A percentile compares a stretch with the other conserved stretches of the same genome.
Evolutionary conservation across 2,329 filamentous ascomycete species (phyloP).

Genomic region (Monosporascus sp.): DNA sequence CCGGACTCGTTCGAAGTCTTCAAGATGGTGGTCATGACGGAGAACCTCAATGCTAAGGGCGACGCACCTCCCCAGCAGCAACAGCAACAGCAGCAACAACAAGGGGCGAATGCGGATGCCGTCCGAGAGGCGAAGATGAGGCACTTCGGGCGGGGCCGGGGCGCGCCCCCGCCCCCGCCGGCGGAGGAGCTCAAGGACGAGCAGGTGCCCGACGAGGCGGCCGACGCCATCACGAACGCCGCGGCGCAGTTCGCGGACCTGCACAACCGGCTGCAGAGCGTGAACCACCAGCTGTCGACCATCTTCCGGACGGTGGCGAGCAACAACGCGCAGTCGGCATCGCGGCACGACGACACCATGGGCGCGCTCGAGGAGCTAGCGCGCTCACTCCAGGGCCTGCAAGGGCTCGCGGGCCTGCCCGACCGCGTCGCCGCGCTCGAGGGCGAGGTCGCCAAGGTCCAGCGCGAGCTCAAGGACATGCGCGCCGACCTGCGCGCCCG

Average conservation of each 20-base stretch:
- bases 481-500: conserved; percentile 48
- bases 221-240: conserved; percentile 44
- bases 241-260: conserved; percentile 73
- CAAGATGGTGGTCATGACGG: conserved; percentile 71
- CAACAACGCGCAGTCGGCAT: conserved; percentile 46
- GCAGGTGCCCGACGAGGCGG: conserved; percentile 40
- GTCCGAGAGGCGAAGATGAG: background rate
- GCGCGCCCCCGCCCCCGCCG: conserved; percentile 2
- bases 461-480: conserved; percentile 54
- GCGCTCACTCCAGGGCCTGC: conserved; percentile 28
- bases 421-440: conserved; percentile 40
- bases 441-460: conserved; percentile 45
- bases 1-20: conserved; percentile 94
- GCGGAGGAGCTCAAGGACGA: conserved; percentile 21
- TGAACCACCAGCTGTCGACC: conserved; percentile 63
- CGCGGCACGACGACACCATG: conserved; percentile 51
- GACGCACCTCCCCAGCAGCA: conserved; percentile 25
- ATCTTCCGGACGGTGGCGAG: conserved; percentile 54
- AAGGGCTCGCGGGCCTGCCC: conserved; percentile 37
- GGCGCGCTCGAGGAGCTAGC: conserved; percentile 42
- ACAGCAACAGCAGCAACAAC: conserved; percentile 27
- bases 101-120: conserved; percentile 17
- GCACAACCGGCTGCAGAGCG: conserved; percentile 72
- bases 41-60: conserved; percentile 32
- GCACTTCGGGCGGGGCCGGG: conserved; percentile 3